These are phyloP conservation scores for Mitragyna speciosa DNA, from an alignment of 257 asterid genomes.

Conservation along the genomic window DNA sequence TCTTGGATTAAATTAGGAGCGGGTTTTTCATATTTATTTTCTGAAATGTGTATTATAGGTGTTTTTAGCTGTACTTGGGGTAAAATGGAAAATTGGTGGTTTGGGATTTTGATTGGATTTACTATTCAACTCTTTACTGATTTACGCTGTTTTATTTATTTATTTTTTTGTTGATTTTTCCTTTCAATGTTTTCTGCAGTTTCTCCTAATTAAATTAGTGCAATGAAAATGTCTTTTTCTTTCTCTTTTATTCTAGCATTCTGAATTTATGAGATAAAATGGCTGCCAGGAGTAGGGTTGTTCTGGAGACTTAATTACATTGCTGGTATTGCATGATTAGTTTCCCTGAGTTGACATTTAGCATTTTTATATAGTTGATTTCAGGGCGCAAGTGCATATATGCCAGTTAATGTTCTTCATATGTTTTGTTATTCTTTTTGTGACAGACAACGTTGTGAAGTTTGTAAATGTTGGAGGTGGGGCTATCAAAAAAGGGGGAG, in stretches of 20 bases:
- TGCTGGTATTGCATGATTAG: neutral
- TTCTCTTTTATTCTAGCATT: no score
- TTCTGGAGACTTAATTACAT: neutral
- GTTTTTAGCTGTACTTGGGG: neutral
- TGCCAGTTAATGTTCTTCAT: neutral
- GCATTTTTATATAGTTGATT: neutral
- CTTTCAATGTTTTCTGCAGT: neutral
- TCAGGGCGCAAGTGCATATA: neutral
- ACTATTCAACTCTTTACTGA: no score
- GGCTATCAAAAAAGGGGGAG: constrained; percentile 35
- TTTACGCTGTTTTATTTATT: neutral
- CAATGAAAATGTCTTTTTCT: no score
- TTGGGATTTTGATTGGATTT: neutral
- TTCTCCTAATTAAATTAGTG: no score
- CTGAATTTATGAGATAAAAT: no score
- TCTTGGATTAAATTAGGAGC: neutral
- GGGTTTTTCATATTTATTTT: neutral
- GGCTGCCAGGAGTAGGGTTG: neutral
- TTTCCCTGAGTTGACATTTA: neutral
- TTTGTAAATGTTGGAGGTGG: constrained; percentile 77
- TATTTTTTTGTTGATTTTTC: neutral
- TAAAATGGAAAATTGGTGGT: neutral
- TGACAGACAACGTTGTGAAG: constrained; percentile 61
- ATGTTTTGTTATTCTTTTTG: constrained; percentile 4
- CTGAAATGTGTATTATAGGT: neutral